These are phyloP conservation scores for Lentinus tigrinus DNA, from an alignment of 768 basidiomycete genomes.

Conservation along the genomic window DNA sequence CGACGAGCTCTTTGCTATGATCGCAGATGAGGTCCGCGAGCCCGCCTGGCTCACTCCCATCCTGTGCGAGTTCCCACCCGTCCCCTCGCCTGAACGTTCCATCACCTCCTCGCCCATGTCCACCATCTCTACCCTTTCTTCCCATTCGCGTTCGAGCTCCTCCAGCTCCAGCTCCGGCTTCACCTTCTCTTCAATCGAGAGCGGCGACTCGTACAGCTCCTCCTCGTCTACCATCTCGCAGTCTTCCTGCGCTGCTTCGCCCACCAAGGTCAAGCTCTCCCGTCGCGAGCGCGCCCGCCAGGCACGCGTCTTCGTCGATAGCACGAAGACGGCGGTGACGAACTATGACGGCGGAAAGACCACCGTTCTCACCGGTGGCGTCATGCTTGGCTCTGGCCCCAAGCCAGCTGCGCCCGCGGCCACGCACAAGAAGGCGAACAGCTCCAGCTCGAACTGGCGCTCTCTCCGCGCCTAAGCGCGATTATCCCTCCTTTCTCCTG, in stretches of 20 bases:
- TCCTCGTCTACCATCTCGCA: constrained; percentile 42
- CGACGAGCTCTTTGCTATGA: constrained; percentile 73
- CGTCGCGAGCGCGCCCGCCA: constrained; percentile 70
- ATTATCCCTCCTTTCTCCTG: constrained; percentile 7
- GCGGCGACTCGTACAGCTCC: constrained; percentile 38
- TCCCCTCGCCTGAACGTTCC: constrained; percentile 31
- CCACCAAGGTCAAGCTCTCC: constrained; percentile 45
- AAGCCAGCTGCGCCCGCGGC: constrained; percentile 33
- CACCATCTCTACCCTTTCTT: constrained; percentile 52
- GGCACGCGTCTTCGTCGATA: constrained; percentile 72
- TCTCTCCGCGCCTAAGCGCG: constrained; percentile 44
- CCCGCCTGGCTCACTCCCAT: constrained; percentile 72
- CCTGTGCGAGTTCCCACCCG: constrained; percentile 55
- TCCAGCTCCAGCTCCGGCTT: constrained; percentile 74
- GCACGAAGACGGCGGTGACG: constrained; percentile 73
- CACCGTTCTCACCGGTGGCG: constrained; percentile 82
- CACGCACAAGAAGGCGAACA: constrained; percentile 25
- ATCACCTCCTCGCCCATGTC: constrained; percentile 41
- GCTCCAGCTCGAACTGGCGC: constrained; percentile 52
- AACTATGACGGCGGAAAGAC: constrained; percentile 89
- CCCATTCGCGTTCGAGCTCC: constrained; percentile 50
- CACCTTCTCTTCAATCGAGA: constrained; percentile 61
- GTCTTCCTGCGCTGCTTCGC: constrained; percentile 30
- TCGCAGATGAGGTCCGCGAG: constrained; percentile 67
- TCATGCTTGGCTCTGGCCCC: constrained; percentile 66